phyloP scores from a whole-genome alignment of 768 basidiomycete genomes.

The Rickenella mellea region DNA sequence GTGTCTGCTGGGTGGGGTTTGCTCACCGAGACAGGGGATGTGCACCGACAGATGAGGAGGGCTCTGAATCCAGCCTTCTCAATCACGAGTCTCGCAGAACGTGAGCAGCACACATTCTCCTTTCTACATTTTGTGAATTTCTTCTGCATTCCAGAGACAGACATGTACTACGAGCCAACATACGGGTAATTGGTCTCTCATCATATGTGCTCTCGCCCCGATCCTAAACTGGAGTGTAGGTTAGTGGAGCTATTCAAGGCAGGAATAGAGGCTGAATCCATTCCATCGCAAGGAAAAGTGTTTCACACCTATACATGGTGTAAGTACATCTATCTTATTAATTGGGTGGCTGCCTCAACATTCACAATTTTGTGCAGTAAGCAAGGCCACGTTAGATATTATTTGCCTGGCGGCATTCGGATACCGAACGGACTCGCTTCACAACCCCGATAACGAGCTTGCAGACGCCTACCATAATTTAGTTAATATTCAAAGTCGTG shows the following conservation, averaged over 20 bases:
- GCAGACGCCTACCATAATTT: not conserved
- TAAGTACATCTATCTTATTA: slow-evolving; percentile 15
- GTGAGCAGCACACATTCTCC: slow-evolving; percentile 24
- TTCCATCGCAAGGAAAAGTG: slow-evolving; percentile 18
- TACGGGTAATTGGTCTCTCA: slow-evolving; percentile 24
- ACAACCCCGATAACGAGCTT: not conserved
- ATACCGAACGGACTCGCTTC: not conserved
- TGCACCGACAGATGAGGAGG: slow-evolving; percentile 40
- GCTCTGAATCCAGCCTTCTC: slow-evolving; percentile 46
- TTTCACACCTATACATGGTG: slow-evolving; percentile 36
- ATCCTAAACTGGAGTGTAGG: slow-evolving; percentile 12
- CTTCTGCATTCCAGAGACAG: slow-evolving; percentile 32
- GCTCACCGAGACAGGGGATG: slow-evolving; percentile 37
- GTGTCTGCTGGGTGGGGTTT: slow-evolving; percentile 13
- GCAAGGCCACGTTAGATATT: slow-evolving; percentile 6
- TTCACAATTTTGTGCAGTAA: not conserved
- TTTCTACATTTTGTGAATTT: slow-evolving; percentile 28
- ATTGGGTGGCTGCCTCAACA: not conserved
- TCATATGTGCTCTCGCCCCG: not conserved
- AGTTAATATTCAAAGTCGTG: slow-evolving; percentile 28
- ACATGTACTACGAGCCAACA: slow-evolving; percentile 39
- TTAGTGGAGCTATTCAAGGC: slow-evolving; percentile 27
- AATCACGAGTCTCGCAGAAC: slow-evolving; percentile 25
- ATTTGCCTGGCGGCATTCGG: slow-evolving; percentile 2
- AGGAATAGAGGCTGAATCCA: slow-evolving; percentile 18